Evolutionary conservation across 345 rosid species (phyloP), one percentile per base, ranked within the genome.

Genomic region (Zanthoxylum bungeanum): DNA sequence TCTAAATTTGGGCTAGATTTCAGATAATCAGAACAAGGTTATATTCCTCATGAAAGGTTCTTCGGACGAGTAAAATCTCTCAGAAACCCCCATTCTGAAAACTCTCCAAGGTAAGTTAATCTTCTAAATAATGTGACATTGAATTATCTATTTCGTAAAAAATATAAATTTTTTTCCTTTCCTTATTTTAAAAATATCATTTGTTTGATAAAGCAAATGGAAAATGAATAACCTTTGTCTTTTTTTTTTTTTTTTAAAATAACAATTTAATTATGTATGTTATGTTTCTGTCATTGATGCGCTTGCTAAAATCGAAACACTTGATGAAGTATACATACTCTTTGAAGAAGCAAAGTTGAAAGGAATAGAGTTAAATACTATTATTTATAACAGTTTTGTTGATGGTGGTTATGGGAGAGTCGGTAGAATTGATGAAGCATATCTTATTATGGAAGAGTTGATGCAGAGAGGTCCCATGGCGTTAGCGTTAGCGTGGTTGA

Each of bases 321-420:
- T 95, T 62, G 98, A 95, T 80, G 99, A 95, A 78, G 98, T 98
- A 60, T 92, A 92, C 82, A 87, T 91, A 93, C 97, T 95, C 60
- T 91, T 89, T 25, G 99, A 95, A 85, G 98, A 95, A 72, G 98
- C 98, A n/a, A 95, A 91, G 78, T 85, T 90, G 4, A 86, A 74
- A 68, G 89, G 85, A 62, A 78, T 88, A 80, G 89, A 86, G 75
- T 68, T 89, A 66, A 95, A 95, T 80, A 85, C 87, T 50, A 87
- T 92, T 25, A 83, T 92, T 36, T 92, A 92, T 72, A 88, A 86
- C 70, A 95, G 98, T 83, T 90, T 95, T 55, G 86, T 95, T 56
- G 92, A 95, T 64, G 98, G n/a, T n/a, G n/a, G 99, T 64, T 95
- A 92, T 80, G 99, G 98, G 60, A 95, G 92, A 83, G 98, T 90